Evolutionary conservation across 2,329 filamentous ascomycete genomes (phyloP).

Genomic region (Ceratocystis eucalypticola): DNA sequence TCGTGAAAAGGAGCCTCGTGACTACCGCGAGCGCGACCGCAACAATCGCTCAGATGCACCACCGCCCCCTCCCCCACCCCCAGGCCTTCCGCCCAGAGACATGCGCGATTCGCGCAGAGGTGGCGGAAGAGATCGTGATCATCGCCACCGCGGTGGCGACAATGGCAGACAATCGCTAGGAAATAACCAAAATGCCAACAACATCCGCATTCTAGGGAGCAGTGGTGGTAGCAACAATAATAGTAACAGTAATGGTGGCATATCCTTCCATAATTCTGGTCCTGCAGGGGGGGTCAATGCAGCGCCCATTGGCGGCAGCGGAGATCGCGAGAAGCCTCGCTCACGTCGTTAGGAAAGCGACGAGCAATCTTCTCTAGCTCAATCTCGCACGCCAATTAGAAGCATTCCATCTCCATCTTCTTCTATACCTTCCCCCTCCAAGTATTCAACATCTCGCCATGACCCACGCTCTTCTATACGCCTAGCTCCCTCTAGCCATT

Average conservation of each 20-base stretch:
- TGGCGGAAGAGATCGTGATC: constrained; percentile 20
- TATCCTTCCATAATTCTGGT: not conserved
- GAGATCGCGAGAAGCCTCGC: constrained; percentile 27
- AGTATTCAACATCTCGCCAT: too few relatives aligned
- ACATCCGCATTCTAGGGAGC: constrained; percentile 13
- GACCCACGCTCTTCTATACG: too few relatives aligned
- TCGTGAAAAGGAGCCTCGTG: constrained; percentile 34
- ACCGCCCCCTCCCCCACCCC: constrained; percentile 19
- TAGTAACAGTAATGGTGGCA: not conserved
- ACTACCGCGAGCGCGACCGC: constrained; percentile 29
- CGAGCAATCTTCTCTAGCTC: not conserved
- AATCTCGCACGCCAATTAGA: not conserved
- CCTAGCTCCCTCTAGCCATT: too few relatives aligned
- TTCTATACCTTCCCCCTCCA: not conserved
- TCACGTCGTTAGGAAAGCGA: constrained; percentile 23
- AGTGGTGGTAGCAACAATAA: not conserved
- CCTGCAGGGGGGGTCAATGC: constrained; percentile 17
- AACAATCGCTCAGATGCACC: constrained; percentile 27
- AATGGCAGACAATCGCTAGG: constrained; percentile 2
- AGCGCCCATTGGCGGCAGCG: constrained; percentile 22
- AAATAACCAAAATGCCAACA: constrained; percentile 5
- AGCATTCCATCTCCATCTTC: not conserved
- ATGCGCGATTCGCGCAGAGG: constrained; percentile 22
- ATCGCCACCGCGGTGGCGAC: constrained; percentile 13
- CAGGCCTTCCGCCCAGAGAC: constrained; percentile 20